Percentiles rank a stretch among this genome's conserved stretches.
These are phyloP conservation scores for Colletotrichum euphorbiae DNA, from an alignment of 2,329 filamentous ascomycete species.

Conservation along the genomic window DNA sequence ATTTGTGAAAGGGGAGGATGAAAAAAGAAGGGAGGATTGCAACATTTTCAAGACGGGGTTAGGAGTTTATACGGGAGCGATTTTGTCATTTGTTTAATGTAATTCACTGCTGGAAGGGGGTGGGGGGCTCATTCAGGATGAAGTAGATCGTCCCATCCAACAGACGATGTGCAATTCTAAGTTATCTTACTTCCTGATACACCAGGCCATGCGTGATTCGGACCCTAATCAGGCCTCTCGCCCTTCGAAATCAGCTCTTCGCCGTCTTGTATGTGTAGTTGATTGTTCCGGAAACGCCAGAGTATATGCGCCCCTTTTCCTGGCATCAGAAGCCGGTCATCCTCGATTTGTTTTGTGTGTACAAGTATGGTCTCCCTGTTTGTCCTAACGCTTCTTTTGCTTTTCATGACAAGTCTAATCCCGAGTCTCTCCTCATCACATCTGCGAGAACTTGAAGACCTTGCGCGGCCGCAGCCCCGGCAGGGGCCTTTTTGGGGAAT, in stretches of 20 bases:
- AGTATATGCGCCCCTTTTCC: constrained; percentile 8
- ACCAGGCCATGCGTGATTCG: not conserved
- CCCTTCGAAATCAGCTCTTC: constrained; percentile 4
- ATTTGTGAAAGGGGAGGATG: not conserved
- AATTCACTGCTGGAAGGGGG: not conserved
- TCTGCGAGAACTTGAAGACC: constrained; percentile 66
- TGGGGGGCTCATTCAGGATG: not conserved
- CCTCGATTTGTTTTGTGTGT: constrained; percentile 27
- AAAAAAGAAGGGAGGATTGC: not conserved
- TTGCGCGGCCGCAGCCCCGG: constrained; percentile 61
- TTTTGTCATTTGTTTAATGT: not conserved
- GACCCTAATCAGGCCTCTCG: not conserved
- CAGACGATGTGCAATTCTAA: constrained; percentile 25
- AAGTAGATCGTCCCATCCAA: constrained; percentile 26
- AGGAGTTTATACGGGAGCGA: constrained; percentile 33
- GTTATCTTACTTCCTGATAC: not conserved
- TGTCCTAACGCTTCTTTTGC: not conserved
- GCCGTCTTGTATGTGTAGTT: constrained; percentile 4
- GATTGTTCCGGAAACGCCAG: constrained; percentile 32
- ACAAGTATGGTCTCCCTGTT: constrained; percentile 30
- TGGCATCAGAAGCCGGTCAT: constrained; percentile 5
- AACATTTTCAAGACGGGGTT: constrained; percentile 4
- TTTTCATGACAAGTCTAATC: constrained; percentile 57
- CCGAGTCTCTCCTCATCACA: constrained; percentile 62
- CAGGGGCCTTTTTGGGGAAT: constrained; percentile 69